phyloP scores from a whole-genome alignment of 345 rosid species.

The Dovyalis caffra region DNA sequence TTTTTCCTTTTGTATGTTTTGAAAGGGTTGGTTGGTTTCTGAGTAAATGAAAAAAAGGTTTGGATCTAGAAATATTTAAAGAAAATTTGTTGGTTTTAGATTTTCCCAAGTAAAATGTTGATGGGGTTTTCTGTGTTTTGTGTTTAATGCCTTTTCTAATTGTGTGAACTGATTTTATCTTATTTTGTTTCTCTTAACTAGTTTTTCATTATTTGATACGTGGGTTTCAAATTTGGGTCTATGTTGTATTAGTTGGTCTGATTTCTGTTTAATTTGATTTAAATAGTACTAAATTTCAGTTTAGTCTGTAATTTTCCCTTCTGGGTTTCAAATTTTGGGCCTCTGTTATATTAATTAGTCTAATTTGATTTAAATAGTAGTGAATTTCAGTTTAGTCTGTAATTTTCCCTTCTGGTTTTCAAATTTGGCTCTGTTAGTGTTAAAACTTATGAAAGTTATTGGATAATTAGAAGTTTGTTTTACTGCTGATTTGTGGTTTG shows the following conservation, averaged over 20 bases:
- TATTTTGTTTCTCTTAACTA: too few relatives aligned
- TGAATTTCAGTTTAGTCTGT: neutral
- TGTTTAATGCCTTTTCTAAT: neutral
- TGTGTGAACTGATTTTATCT: neutral
- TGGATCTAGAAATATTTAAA: neutral
- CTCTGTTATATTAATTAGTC: neutral
- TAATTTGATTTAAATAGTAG: neutral
- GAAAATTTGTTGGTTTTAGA: neutral
- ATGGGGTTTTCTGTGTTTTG: neutral
- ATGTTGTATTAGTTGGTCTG: too few relatives aligned
- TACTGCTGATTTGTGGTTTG: neutral
- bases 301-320: too few relatives aligned
- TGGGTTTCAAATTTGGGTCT: too few relatives aligned
- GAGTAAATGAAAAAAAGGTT: neutral
- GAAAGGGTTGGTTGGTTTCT: slow-evolving; percentile 2
- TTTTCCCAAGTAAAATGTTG: neutral
- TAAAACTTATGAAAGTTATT: neutral
- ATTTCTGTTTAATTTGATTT: too few relatives aligned
- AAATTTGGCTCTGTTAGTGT: neutral
- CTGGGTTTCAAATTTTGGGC: too few relatives aligned
- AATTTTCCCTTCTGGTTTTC: neutral
- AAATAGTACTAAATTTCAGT: too few relatives aligned
- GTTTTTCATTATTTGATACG: too few relatives aligned
- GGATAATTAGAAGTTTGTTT: neutral
- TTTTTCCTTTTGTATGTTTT: too few relatives aligned